Percentiles rank a stretch among this genome's conserved stretches.
These are phyloP conservation scores for Neurospora sp. DNA, from an alignment of 495 filamentous ascomycete species.

Conservation along the genomic window DNA sequence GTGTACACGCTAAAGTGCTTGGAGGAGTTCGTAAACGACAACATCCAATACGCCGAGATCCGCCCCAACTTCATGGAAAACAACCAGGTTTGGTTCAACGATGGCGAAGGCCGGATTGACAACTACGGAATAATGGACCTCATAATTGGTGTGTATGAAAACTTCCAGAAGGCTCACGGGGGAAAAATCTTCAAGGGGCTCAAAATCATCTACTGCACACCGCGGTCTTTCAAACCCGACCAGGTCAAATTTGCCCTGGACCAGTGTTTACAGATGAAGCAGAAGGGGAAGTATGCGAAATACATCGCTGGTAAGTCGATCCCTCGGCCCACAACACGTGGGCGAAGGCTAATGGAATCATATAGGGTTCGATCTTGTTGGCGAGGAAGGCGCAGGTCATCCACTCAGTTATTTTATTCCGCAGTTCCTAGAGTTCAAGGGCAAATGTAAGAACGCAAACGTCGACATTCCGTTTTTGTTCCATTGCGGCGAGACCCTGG, in stretches of 20 bases:
- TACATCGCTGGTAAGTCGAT: conserved; percentile 49
- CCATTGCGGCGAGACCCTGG: conserved; percentile 84
- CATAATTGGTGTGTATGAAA: conserved; percentile 37
- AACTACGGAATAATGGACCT: conserved; percentile 42
- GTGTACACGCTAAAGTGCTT: conserved; percentile 37
- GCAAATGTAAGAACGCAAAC: conserved; percentile 52
- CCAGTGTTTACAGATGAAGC: conserved; percentile 70
- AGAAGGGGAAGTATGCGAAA: conserved; percentile 56
- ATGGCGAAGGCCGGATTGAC: conserved; percentile 29
- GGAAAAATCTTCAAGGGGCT: conserved; percentile 29
- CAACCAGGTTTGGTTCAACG: conserved; percentile 39
- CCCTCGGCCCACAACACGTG: too few relatives aligned
- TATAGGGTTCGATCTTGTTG: conserved; percentile 76
- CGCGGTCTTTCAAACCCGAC: conserved; percentile 45
- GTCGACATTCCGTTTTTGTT: conserved; percentile 91
- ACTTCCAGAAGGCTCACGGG: conserved; percentile 28
- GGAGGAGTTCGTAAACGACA: conserved; percentile 41
- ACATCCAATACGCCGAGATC: conserved; percentile 50
- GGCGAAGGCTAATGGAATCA: not conserved
- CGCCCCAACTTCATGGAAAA: conserved; percentile 47
- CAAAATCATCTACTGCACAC: conserved; percentile 45
- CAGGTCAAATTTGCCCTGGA: conserved; percentile 57
- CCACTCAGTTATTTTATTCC: conserved; percentile 62
- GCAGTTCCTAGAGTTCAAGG: conserved; percentile 74
- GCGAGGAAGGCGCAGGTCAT: conserved; percentile 66